Evolutionary conservation across 768 basidiomycete genomes (phyloP), one percentile per base, ranked within the genome.

Genomic region (Suillus subluteus): DNA sequence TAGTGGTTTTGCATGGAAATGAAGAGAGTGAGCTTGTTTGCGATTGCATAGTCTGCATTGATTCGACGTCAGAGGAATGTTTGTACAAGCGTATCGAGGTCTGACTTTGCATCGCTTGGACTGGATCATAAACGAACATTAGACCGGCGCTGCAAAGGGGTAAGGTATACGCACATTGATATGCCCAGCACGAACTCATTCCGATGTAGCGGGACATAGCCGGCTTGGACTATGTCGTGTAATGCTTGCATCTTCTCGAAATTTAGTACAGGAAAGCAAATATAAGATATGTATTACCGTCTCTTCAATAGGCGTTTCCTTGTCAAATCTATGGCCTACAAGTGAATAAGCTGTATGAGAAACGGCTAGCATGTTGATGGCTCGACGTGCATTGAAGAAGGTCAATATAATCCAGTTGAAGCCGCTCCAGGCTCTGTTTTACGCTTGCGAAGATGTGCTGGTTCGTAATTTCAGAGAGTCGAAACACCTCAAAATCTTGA

Each of bases 1-100:
- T 88, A 83, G 67, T 86, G 82, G 74, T 89, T 87, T 73, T 89
- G 88, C 88, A 89, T 88, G 13, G 84, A 84, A 74, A 87, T 84
- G 76, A 89, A 88, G 6, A 82, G 84, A 7, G 83, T 84, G 41
- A 82, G 76, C 55, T 78, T 80, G 69, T 82, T 80, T 35, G 67
- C 71, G 66, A 82, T 81, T 6, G 82, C 81, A 38, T 82, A 81
- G 68, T 78, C 79, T 79, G 56, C 6, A 15, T 40, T 6, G 35
- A 26, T 26, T 40, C 7, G 1, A 37, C 15, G 15, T 58, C 38
- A 58, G 58, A 26, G 15, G 38, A 40, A 35, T 16, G 23, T 58
- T 21, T 38, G 38, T 44, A 69, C 21, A 67, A 23, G 9, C 41
- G 2, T 38, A 44, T 30, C 9, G 11, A 58, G 8, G 21, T 35